These are phyloP conservation scores for Clarireedia sp. DNA, from an alignment of 2,329 filamentous ascomycete genomes.

Conservation along the genomic window DNA sequence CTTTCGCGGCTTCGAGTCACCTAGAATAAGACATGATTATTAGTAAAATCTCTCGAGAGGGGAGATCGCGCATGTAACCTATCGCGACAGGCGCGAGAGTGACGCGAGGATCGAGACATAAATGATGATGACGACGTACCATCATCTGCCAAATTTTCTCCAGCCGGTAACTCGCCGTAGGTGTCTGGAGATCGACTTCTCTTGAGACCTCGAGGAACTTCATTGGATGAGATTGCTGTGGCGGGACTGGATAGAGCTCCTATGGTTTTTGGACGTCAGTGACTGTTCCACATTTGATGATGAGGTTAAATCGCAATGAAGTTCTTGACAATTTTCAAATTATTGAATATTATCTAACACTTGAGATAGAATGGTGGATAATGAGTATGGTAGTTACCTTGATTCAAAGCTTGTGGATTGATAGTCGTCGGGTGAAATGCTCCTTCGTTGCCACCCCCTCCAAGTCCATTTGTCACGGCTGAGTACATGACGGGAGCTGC, in stretches of 20 bases:
- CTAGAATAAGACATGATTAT: conserved; percentile 27
- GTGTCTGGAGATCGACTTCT: conserved; percentile 63
- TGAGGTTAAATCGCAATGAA: neutral
- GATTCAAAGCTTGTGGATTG: conserved; percentile 10
- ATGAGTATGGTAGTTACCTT: conserved; percentile 1
- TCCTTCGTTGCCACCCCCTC: conserved; percentile 8
- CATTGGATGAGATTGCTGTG: conserved; percentile 42
- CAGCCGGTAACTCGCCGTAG: conserved; percentile 46
- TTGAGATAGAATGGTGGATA: neutral
- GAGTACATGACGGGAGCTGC: conserved; percentile 10
- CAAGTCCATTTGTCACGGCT: conserved; percentile 10
- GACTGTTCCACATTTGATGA: neutral
- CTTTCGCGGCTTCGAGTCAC: conserved; percentile 35
- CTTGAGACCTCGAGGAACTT: conserved; percentile 63
- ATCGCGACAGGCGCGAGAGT: conserved; percentile 20
- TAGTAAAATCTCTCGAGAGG: conserved; percentile 16
- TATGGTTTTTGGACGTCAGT: conserved; percentile 8
- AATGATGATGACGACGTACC: conserved; percentile 50
- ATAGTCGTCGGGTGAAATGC: conserved; percentile 9
- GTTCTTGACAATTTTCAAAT: neutral
- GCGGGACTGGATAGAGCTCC: conserved; percentile 26
- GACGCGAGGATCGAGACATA: conserved; percentile 10
- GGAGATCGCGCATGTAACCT: conserved; percentile 22
- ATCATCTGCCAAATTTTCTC: conserved; percentile 58
- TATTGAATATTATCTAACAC: neutral